Base-by-base conservation (phyloP, 768 basidiomycete species). In the Pleurotus eryngii region DNA sequence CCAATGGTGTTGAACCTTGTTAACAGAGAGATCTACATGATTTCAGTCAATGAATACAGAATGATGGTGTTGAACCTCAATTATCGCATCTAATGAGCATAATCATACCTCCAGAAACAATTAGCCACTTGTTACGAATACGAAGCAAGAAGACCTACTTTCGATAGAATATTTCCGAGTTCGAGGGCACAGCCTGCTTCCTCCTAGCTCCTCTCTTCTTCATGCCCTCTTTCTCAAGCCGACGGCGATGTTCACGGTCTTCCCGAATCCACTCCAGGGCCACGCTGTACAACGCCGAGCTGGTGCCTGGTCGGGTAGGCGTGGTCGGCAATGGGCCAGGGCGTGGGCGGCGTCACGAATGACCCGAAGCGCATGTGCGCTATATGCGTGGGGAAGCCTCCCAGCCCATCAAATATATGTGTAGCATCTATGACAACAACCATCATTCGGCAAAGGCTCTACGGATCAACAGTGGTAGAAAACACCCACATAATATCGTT, bases 401-500 rank as follows among this genome's bases (percentile, higher is more conserved):
- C 82, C 27, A 98, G 72, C 9, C 95, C 96, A 68, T 98, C 96
- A 62, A 95, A 97, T 64, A 99, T 97, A 70, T 99, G 97, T 1
- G 95, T 98, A 9, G 95, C 94, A 73, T 97, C 92, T 95, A 64
- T 17, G 58, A 37, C 50, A 49, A 20, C 54, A 48, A 22, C 7
- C 46, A 37, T 58, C 37, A 55, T 35, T 35, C 30, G 30, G 35
- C 35, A 40, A 4, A 40, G 49, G 48, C 40, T 59, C 26, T 12
- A 56, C 42, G 27, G 54, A 55, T 46, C 17, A 60, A 55, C 50
- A 57, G 49, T 37, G 22, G 24, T 39, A 20, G 35, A 50, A 22
- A 39, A 42, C n/a, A 74, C 85, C 64, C 65, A 84, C 92, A 98
- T 53, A 99, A 72, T 56, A 98, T 88, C 11, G 96, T 97, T 9